These are phyloP conservation scores for Lodderomyces orthopsilosis DNA, from an alignment of 1,139 yeast genomes.

Conservation along the genomic window DNA sequence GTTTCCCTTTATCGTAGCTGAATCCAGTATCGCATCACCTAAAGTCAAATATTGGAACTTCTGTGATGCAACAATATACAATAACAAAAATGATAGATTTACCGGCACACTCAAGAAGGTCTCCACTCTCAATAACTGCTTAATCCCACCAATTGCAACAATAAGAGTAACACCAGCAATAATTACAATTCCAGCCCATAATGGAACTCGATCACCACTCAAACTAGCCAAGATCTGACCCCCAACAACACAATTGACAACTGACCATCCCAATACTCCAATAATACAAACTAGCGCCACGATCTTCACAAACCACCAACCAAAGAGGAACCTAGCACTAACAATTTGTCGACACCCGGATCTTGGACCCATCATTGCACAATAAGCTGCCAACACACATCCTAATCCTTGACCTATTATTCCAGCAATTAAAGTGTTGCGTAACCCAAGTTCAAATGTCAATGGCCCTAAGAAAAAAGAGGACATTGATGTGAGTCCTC, in stretches of 20 bases:
- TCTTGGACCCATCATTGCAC: slow-evolving; percentile 81
- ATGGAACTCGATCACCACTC: slow-evolving; percentile 60
- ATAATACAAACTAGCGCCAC: slow-evolving; percentile 66
- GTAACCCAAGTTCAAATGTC: slow-evolving; percentile 63
- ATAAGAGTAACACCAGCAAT: slow-evolving; percentile 61
- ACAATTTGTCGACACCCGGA: slow-evolving; percentile 89
- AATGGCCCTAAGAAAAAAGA: slow-evolving; percentile 74
- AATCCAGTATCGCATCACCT: slow-evolving; percentile 39
- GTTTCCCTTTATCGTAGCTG: slow-evolving; percentile 51
- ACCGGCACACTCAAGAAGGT: slow-evolving; percentile 69
- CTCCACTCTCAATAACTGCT: slow-evolving; percentile 66
- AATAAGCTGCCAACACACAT: slow-evolving; percentile 73
- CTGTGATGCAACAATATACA: slow-evolving; percentile 66
- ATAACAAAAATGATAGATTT: slow-evolving; percentile 60
- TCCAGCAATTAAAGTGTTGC: slow-evolving; percentile 60
- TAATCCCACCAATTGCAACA: slow-evolving; percentile 75
- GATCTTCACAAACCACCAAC: slow-evolving; percentile 78
- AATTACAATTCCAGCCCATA: slow-evolving; percentile 71
- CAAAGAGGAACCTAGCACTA: slow-evolving; percentile 72
- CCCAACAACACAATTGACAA: slow-evolving; percentile 80
- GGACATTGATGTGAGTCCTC: slow-evolving; percentile 83
- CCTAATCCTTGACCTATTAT: slow-evolving; percentile 63
- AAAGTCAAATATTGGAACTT: slow-evolving; percentile 44
- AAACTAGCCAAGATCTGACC: slow-evolving; percentile 74
- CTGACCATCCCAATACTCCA: slow-evolving; percentile 86